Evolutionary conservation across 2,329 filamentous ascomycete genomes (phyloP).

Genomic region (Zymoseptoria ardabiliae): DNA sequence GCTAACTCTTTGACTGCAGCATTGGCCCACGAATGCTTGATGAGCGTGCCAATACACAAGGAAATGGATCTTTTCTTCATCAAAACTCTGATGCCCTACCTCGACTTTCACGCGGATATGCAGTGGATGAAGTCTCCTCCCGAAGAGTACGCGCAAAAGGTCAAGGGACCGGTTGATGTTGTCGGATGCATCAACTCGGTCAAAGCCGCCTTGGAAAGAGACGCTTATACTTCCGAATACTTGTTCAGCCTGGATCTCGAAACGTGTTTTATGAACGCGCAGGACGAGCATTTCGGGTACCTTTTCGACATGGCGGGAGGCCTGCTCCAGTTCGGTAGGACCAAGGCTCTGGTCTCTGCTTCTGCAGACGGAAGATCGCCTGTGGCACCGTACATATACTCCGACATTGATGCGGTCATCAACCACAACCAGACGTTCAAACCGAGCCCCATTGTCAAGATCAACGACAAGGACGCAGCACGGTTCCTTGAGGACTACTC

Average conservation of each 20-base stretch:
- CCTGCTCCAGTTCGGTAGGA: neutral
- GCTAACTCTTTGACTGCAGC: neutral
- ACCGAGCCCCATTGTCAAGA: neutral
- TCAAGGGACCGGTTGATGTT: neutral
- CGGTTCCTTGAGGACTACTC: neutral
- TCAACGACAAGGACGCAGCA: neutral
- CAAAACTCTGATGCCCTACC: neutral
- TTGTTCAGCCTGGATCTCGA: neutral
- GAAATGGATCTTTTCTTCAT: neutral
- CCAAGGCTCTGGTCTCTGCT: neutral
- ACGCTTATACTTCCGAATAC: neutral
- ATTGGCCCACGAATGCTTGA: neutral
- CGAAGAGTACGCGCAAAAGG: neutral
- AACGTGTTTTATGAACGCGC: neutral
- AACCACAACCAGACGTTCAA: neutral
- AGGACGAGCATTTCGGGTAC: neutral
- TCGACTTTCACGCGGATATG: neutral
- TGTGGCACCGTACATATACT: neutral
- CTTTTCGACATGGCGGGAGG: neutral
- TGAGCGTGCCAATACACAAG: neutral
- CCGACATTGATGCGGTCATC: neutral
- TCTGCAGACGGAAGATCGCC: neutral
- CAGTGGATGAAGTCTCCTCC: neutral
- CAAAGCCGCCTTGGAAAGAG: neutral
- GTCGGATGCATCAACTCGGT: neutral